Evolutionary conservation across 768 basidiomycete species (phyloP).

Genomic region (Auriculariales sp.): DNA sequence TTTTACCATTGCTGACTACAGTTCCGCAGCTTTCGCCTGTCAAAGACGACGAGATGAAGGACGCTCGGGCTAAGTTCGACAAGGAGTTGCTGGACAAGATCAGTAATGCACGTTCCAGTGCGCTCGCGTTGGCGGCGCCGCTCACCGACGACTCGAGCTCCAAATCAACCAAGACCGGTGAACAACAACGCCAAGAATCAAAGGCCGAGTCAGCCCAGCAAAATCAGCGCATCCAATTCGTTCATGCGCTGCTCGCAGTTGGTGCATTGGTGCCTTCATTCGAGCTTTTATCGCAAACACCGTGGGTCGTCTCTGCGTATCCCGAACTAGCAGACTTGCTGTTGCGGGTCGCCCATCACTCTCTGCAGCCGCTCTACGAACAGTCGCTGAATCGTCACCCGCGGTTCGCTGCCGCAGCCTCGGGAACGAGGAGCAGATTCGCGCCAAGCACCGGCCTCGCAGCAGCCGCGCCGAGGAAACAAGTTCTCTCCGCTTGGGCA

Average conservation of each 20-base stretch:
- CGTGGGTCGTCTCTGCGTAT: slow-evolving; percentile 71
- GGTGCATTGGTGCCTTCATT: slow-evolving; percentile 72
- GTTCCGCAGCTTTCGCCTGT: slow-evolving; percentile 46
- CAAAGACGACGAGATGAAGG: slow-evolving; percentile 66
- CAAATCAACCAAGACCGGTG: slow-evolving; percentile 20
- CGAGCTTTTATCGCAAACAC: slow-evolving; percentile 66
- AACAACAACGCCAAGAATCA: slow-evolving; percentile 9
- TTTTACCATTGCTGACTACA: slow-evolving; percentile 4
- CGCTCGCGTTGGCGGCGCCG: slow-evolving; percentile 75
- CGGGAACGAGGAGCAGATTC: slow-evolving; percentile 45
- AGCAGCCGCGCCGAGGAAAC: slow-evolving; percentile 40
- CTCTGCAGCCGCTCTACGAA: slow-evolving; percentile 55
- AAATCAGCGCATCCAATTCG: slow-evolving; percentile 71
- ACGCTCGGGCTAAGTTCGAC: slow-evolving; percentile 22
- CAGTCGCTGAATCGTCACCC: slow-evolving; percentile 17
- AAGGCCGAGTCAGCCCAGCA: slow-evolving; percentile 14
- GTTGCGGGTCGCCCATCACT: slow-evolving; percentile 56
- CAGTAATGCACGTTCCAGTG: slow-evolving; percentile 43
- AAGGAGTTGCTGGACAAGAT: slow-evolving; percentile 50
- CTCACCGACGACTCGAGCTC: slow-evolving; percentile 30
- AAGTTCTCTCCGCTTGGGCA: slow-evolving; percentile 56
- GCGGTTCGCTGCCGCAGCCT: slow-evolving; percentile 24
- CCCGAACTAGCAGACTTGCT: slow-evolving; percentile 79
- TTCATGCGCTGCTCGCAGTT: slow-evolving; percentile 68
- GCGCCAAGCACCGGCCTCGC: slow-evolving; percentile 42